Evolutionary conservation across 371 early-diverging fungal genomes (phyloP), one percentile per base, ranked within the genome.

Genomic region (Circinella minor): DNA sequence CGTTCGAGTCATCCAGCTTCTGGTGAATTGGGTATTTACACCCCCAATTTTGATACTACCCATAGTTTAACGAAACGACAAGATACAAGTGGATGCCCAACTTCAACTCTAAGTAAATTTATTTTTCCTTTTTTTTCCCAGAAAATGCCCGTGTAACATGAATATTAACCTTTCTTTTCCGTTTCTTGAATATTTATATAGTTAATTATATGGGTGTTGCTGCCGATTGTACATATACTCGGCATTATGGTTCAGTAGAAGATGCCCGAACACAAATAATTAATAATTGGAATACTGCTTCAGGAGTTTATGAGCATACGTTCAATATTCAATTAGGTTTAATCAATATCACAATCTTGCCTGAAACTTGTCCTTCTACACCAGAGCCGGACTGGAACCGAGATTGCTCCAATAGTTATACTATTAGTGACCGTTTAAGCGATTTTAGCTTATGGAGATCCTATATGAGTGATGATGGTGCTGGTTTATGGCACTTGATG

Each of bases 401-500:
- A 49, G 90, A 75, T 17, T 98, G 98, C 79, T 79, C 86, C n/a
- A 74, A 78, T 17, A 39, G 71, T 6, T 96, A 95, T 73, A 74
- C 86, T 8, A 95, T 98, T 61, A 88, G 89, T 48, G 66, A 81
- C 20, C 89, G 98, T n/a, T 76, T 98, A 46, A 91, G 88, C 73
- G 97, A 96, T 77, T 98, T 98, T 71, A 91, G 93, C 62, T 49
- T 72, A 20, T 98, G 98, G 98, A 86, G 98, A 69, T 95, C 93
- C 13, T 78, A 68, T 10, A 75, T 84, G 34, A 69, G 77, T 14
- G 72, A 79, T 49, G 94, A 94, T 79, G 88, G 92, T 14, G 91
- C 92, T 14, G 96, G 95, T 4, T 73, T 97, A 57, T 98, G 97
- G 97, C 97, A 97, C 74, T 79, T 98, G 68, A 88, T 98, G 93